Conservation (phyloP, 2,329 filamentous ascomycete species). For the Nothophoma quercina region DNA sequence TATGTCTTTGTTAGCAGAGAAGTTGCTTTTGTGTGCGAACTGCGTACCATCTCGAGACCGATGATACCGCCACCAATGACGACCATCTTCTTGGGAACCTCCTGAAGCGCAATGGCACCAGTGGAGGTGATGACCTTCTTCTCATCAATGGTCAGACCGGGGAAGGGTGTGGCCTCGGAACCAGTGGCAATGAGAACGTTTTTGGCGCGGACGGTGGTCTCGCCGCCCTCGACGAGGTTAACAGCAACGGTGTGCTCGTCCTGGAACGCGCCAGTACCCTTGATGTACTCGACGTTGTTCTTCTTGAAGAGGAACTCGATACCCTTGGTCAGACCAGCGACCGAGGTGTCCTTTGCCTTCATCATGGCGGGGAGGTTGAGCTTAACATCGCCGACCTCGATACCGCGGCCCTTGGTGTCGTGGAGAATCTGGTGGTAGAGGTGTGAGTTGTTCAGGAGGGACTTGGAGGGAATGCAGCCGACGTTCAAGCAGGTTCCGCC, state of each 20-base stretch:
- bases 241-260: constrained; percentile 93
- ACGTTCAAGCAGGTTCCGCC: constrained; percentile 99
- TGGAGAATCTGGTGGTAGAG: constrained; percentile 97
- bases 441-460: constrained; percentile 98
- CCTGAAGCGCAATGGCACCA: constrained; percentile 84
- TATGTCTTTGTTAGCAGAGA: constrained; percentile 35
- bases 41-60: constrained; percentile 88
- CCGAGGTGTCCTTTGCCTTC: constrained; percentile 97
- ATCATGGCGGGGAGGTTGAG: constrained; percentile 95
- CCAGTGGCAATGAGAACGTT: constrained; percentile 99
- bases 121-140: constrained; percentile 97
- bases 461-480: constrained; percentile 99
- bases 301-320: constrained; percentile 99
- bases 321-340: constrained; percentile 89
- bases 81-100: constrained; percentile 95
- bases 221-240: constrained; percentile 87
- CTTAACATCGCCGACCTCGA: constrained; percentile 96
- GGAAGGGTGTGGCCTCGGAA: constrained; percentile 94
- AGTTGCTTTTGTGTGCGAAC: not conserved
- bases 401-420: constrained; percentile 96
- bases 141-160: constrained; percentile 94
- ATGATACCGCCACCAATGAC: constrained; percentile 99
- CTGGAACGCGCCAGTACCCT: constrained; percentile 86
- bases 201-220: constrained; percentile 86
- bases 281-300: constrained; percentile 98